Base-by-base conservation (phyloP, 352 stramenopile species). In the Phytophthora sojae region DNA sequence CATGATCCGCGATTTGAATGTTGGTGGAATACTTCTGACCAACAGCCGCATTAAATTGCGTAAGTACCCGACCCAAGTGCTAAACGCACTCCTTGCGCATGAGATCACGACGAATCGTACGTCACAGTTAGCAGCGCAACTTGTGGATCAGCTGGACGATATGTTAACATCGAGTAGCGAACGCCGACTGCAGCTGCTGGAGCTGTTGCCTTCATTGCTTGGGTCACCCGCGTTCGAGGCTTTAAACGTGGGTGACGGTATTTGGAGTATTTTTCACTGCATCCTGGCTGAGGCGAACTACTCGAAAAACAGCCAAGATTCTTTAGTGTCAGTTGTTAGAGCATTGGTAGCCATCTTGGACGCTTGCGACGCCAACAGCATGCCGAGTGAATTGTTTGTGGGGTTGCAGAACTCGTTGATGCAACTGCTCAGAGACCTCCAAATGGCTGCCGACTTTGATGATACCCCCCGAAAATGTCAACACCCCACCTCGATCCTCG, bases 161-260 rank as follows among this genome's bases (percentile, higher is more conserved):
- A 42, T 64, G 14, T 14, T 29, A 11, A 12, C 7, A 4, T 44
- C 58, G 8, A 32, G 12, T 6, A 9, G 26, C n/a, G 39, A 45
- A 4, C 23, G 14, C 19, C 49, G 44, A 17, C 4, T 69, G 4
- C 37, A n/a, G 21, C 35, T 73, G 0, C 25, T 73, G 17, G 51
- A 57, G 6, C 21, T 73, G 12, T 49, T 73, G 11, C 65, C 65
- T 26, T 25, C 11, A 25, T 58, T 73, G 19, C 56, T 25, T 6
- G 15, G 9, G 6, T 21, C 14, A 6, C 17, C 45, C 8, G 19
- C 45, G 7, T 53, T 53, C 7, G 14, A 29, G 19, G 19, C 6
- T 9, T 17, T 4, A 21, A 42, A 21, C 2, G 35, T 32, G 39
- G 57, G 49, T 26, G 25, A 12, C 25, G 44, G 21, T 4, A 32